Conservation (phyloP, 2,329 filamentous ascomycete species). For the Torrubiellomyces zombiae region DNA sequence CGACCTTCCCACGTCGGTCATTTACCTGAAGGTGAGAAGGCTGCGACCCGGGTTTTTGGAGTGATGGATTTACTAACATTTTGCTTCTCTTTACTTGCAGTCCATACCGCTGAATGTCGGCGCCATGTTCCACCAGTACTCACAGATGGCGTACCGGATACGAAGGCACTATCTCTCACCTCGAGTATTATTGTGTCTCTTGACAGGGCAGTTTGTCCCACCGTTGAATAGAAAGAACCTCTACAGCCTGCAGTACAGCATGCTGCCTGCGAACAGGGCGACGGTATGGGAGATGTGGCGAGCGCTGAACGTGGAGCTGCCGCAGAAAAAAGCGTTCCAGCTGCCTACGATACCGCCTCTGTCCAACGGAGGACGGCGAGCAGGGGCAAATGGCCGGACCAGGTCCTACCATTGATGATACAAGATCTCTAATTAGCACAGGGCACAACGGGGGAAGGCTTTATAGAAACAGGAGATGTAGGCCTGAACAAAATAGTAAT, state of each 20-base stretch:
- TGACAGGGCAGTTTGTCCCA: constrained; percentile 83
- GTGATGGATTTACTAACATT: constrained; percentile 1
- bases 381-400: constrained; percentile 12
- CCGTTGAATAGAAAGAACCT: constrained; percentile 89
- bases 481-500: no score
- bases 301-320: constrained; percentile 37
- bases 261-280: constrained; percentile 72
- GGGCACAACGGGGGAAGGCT: no score
- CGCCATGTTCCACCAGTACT: constrained; percentile 97
- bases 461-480: no score
- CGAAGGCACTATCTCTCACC: constrained; percentile 91
- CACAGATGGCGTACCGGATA: constrained; percentile 80
- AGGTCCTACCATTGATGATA: constrained; percentile 6
- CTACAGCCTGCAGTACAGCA: constrained; percentile 94
- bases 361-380: constrained; percentile 14
- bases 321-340: constrained; percentile 25
- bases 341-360: constrained; percentile 17
- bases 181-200: constrained; percentile 69
- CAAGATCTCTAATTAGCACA: not conserved
- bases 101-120: constrained; percentile 77
- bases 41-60: no score
- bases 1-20: constrained; percentile 57
- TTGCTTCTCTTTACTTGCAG: constrained; percentile 21
- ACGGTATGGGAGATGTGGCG: constrained; percentile 78
- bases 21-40: constrained; percentile 58